Evolutionary conservation across 148 eudicot genomes (phyloP).

Genomic region (Pouteria glomerata): DNA sequence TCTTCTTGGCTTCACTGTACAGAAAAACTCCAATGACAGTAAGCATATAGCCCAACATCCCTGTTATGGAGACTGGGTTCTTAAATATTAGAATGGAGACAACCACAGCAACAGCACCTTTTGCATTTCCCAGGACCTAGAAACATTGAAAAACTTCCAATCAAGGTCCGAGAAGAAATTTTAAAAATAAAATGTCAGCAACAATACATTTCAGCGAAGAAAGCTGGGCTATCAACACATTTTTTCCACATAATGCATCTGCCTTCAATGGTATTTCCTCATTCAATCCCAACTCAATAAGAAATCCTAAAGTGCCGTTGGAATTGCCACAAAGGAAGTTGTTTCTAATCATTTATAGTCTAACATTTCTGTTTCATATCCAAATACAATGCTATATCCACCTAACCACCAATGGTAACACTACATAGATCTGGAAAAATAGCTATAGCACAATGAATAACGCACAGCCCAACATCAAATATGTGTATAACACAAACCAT

Average conservation of each 20-base stretch:
- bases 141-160: background rate
- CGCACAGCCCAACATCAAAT: too few relatives aligned
- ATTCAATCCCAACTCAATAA: background rate
- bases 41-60: slow-evolving; percentile 68
- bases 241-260: background rate
- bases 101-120: slow-evolving; percentile 78
- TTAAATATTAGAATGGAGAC: slow-evolving; percentile 67
- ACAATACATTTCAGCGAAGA: background rate
- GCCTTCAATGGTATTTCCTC: background rate
- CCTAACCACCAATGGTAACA: too few relatives aligned
- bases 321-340: background rate
- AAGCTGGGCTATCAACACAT: background rate
- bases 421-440: too few relatives aligned
- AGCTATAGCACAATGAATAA: too few relatives aligned
- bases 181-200: background rate
- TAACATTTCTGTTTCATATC: background rate
- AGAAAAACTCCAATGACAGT: slow-evolving; percentile 64
- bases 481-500: too few relatives aligned
- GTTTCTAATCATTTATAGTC: background rate
- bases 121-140: slow-evolving; percentile 66
- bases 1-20: slow-evolving; percentile 73
- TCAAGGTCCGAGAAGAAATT: background rate
- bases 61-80: slow-evolving; percentile 73
- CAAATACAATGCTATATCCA: background rate
- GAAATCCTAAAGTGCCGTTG: background rate